These are phyloP conservation scores for Vitis amurensis DNA, from an alignment of 164 flowering plant genomes.

Conservation along the genomic window DNA sequence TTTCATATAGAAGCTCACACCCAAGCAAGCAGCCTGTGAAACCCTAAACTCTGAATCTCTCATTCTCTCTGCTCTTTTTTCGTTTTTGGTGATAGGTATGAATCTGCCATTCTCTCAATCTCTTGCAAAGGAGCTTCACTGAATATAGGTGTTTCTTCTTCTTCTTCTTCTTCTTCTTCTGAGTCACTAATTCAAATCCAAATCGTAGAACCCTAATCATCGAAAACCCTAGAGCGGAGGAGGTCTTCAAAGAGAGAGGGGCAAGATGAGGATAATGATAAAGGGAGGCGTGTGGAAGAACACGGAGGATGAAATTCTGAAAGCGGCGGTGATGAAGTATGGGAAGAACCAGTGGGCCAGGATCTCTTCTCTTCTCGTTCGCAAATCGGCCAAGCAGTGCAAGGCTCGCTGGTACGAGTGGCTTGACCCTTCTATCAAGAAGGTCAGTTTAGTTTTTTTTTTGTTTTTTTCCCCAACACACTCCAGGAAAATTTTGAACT, in stretches of 20 bases:
- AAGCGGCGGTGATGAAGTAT: constrained; percentile 97
- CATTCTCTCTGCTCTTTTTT: too few species aligned
- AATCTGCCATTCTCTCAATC: too few species aligned
- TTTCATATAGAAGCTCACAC: too few species aligned
- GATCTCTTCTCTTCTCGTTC: constrained; percentile 86
- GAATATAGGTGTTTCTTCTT: too few species aligned
- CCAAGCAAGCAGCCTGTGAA: too few species aligned
- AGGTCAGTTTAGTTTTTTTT: constrained; percentile 38
- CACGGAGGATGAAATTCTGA: constrained; percentile 97
- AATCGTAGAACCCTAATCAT: too few species aligned
- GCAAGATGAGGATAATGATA: constrained; percentile 97
- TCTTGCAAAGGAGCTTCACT: too few species aligned
- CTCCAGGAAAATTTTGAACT: too few species aligned
- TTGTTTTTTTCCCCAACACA: background rate
- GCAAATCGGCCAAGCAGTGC: constrained; percentile 96
- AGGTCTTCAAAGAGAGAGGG: constrained; percentile 8
- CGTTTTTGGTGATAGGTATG: too few species aligned
- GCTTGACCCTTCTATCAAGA: constrained; percentile 98
- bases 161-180: too few species aligned
- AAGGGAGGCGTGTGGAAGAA: constrained; percentile 99
- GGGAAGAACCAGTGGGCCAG: constrained; percentile 99
- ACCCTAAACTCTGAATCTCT: too few species aligned
- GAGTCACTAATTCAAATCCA: too few species aligned
- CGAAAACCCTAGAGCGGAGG: background rate
- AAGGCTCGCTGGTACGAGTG: constrained; percentile 99